phyloP scores from a whole-genome alignment of 768 basidiomycete genomes.

The Leucosporidium yakuticum region DNA sequence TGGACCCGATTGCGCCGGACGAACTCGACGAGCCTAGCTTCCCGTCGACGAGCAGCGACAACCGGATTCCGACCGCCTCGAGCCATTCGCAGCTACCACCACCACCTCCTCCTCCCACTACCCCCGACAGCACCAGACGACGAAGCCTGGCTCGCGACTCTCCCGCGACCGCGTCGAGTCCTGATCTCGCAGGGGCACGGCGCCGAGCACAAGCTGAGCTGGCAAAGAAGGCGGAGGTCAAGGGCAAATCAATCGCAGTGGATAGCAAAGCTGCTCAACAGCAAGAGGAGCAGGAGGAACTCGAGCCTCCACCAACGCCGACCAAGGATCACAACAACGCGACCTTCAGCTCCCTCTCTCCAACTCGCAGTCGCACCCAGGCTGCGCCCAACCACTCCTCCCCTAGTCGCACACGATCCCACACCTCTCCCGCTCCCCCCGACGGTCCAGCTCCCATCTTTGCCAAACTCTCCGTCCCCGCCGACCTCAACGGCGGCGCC shows the following conservation, averaged over 20 bases:
- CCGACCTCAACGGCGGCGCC: background rate
- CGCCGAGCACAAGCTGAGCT: no score
- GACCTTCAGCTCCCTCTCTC: no score
- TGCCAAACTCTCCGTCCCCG: background rate
- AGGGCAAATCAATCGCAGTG: no score
- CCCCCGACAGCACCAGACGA: background rate
- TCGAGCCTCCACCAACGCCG: background rate
- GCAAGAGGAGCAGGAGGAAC: slow-evolving; percentile 19
- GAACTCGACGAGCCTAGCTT: no score
- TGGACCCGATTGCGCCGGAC: background rate
- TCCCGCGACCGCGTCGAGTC: slow-evolving; percentile 66
- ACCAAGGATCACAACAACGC: no score
- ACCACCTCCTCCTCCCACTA: background rate
- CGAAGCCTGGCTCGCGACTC: background rate
- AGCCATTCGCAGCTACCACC: no score
- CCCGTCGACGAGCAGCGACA: no score
- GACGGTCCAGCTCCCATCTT: no score
- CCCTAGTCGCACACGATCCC: no score
- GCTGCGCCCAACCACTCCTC: background rate
- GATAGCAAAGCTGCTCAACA: slow-evolving; percentile 41
- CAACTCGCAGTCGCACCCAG: background rate
- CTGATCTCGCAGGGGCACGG: slow-evolving; percentile 60
- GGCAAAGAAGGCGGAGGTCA: no score
- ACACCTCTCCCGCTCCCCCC: no score
- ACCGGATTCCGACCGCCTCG: no score